Base-by-base conservation (phyloP, 495 filamentous ascomycete genomes). In the Trichoderma orchidacearum region DNA sequence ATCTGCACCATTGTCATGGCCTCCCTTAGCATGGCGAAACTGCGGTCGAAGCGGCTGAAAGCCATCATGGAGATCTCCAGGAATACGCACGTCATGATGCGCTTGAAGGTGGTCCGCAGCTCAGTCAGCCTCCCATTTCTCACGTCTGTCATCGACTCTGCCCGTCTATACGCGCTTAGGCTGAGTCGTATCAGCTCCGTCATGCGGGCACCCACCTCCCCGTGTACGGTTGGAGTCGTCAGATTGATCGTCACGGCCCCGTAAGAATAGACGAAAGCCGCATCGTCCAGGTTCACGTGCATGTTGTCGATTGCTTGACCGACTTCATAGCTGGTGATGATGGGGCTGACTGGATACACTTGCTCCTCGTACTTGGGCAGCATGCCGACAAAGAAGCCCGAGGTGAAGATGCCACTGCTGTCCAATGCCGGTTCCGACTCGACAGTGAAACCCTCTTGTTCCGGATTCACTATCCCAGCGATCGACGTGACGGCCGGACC, bases 11-110 rank as follows among this genome's bases (percentile, higher is more conserved):
- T 31, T 0, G 56, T 27, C 23, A 58, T 54, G 50, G 50, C 56
- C 50, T 58, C 50, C 3, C 56, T 50, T 9, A 58, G 56, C 23
- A 35, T 28, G 48, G 36, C 27, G 18, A 54, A 58, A 21, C 36
- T 25, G 27, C 45, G 56, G 11, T 58, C 50, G 51, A 53, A 48
- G 29, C 27, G 48, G 7, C 29, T 29, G 21, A 58, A 54, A n/a
- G 50, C 56, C 48, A 54, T 58, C 48, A 58, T 53, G 30, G 25
- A 18, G 17, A 54, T 27, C 31, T 54, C 48, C 1, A 58, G 48
- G 18, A 58, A 58, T 29, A 58, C 31, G 50, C 56, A 58, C 29
- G 56, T 58, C 56, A 58, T 53, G 23, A 58, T 32, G 28, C 52
- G 50, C 30, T 25, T 30, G 6, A 58, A 28, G 0, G 48, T 53